phyloP scores from a whole-genome alignment of 768 basidiomycete species.

The Coprinellus micaceus region DNA sequence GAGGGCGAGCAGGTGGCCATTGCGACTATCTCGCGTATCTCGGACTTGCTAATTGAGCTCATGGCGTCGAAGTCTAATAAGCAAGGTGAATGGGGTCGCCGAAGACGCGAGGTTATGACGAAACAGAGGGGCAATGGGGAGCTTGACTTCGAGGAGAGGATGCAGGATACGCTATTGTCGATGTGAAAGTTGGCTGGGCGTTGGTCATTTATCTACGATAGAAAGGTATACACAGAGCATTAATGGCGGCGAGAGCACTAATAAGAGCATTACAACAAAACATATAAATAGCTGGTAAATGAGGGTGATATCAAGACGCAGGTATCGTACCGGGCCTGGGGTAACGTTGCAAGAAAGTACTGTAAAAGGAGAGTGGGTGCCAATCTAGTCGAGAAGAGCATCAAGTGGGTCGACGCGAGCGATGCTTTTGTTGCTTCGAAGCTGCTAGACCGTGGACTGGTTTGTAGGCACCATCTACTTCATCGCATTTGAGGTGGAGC shows the following conservation, averaged over 20 bases:
- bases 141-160: not conserved
- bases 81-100: not conserved
- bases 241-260: not conserved
- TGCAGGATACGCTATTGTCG: too few species aligned
- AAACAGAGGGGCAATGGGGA: not conserved
- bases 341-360: too few species aligned
- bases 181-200: too few species aligned
- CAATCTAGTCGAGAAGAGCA: not conserved
- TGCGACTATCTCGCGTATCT: not conserved
- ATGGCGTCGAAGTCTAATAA: not conserved
- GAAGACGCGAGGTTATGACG: not conserved
- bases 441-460: constrained; percentile 75
- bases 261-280: not conserved
- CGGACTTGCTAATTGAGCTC: constrained; percentile 4
- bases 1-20: constrained; percentile 10
- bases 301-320: not conserved
- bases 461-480: constrained; percentile 72
- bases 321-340: too few species aligned
- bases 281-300: too few species aligned
- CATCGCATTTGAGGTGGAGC: constrained; percentile 70
- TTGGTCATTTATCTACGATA: too few species aligned
- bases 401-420: constrained; percentile 42
- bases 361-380: too few species aligned
- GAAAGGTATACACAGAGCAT: too few species aligned
- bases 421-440: constrained; percentile 52